Evolutionary conservation across 345 rosid species (phyloP).

Genomic region (Hypericum perforatum): DNA sequence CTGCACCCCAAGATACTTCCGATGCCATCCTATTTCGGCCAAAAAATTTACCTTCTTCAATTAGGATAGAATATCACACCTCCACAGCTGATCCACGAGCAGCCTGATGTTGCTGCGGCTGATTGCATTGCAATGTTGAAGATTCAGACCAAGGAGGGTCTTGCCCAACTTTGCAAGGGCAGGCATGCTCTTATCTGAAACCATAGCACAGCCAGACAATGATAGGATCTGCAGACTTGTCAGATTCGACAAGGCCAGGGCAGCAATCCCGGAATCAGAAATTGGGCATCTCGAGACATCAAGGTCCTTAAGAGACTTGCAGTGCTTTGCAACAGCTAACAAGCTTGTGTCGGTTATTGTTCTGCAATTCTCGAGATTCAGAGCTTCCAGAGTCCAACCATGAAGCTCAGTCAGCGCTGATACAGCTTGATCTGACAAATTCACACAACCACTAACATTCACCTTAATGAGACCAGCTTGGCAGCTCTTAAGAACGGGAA

Average conservation of each 20-base stretch:
- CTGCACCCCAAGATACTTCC: no score
- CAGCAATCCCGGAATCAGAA: conserved; percentile 43
- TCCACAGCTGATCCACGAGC: conserved; percentile 51
- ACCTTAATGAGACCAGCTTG: conserved; percentile 55
- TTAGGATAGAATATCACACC: conserved; percentile 59
- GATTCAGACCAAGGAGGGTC: conserved; percentile 51
- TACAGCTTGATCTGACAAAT: conserved; percentile 45
- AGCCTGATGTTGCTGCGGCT: conserved; percentile 32
- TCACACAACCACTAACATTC: conserved; percentile 47
- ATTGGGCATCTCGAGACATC: conserved; percentile 48
- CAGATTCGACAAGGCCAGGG: conserved; percentile 36
- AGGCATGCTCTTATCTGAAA: conserved; percentile 42
- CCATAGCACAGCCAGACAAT: conserved; percentile 40
- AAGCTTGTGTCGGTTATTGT: conserved; percentile 59
- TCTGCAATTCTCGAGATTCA: conserved; percentile 59
- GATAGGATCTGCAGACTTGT: conserved; percentile 51
- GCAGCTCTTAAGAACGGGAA: conserved; percentile 37
- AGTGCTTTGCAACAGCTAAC: conserved; percentile 41
- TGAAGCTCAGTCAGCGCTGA: conserved; percentile 35
- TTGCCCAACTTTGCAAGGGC: conserved; percentile 36
- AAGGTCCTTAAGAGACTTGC: conserved; percentile 47
- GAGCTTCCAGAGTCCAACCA: conserved; percentile 48
- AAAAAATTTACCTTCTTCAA: conserved; percentile 3
- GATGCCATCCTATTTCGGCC: no score
- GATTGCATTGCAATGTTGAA: conserved; percentile 55